These are phyloP conservation scores for Fraxinus angustifolia DNA, from an alignment of 305 asterid species.

Conservation along the genomic window DNA sequence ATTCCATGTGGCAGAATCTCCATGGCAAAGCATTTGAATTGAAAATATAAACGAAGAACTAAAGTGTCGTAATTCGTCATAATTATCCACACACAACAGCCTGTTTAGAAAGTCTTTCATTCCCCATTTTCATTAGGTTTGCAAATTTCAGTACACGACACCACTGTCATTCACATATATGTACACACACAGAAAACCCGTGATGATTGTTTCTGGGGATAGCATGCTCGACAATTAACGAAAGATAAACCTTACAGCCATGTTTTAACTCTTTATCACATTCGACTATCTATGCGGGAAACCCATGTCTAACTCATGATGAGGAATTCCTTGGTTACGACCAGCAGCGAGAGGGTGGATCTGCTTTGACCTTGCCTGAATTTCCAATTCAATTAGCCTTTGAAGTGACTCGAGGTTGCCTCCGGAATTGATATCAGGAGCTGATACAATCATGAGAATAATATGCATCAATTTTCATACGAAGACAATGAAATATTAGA, in stretches of 20 bases:
- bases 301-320: constrained; percentile 68
- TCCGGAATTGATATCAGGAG: constrained; percentile 27
- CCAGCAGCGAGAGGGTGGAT: constrained; percentile 44
- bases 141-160: constrained; percentile 25
- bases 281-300: constrained; percentile 46
- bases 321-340: constrained; percentile 53
- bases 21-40: neutral
- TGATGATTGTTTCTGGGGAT: neutral
- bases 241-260: constrained; percentile 2
- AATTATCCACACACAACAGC: neutral
- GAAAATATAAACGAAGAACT: neutral
- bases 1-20: neutral
- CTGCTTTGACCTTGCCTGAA: constrained; percentile 66
- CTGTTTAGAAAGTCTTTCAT: constrained; percentile 13
- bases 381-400: constrained; percentile 76
- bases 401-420: constrained; percentile 71
- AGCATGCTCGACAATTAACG: constrained; percentile 1
- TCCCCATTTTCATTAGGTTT: constrained; percentile 9
- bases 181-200: neutral
- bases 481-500: neutral
- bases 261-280: constrained; percentile 7
- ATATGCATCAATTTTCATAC: neutral
- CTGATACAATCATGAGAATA: constrained; percentile 16
- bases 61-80: neutral
- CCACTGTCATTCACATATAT: neutral